phyloP scores from a whole-genome alignment of 768 basidiomycete species.

The Boletus rubescentipes region DNA sequence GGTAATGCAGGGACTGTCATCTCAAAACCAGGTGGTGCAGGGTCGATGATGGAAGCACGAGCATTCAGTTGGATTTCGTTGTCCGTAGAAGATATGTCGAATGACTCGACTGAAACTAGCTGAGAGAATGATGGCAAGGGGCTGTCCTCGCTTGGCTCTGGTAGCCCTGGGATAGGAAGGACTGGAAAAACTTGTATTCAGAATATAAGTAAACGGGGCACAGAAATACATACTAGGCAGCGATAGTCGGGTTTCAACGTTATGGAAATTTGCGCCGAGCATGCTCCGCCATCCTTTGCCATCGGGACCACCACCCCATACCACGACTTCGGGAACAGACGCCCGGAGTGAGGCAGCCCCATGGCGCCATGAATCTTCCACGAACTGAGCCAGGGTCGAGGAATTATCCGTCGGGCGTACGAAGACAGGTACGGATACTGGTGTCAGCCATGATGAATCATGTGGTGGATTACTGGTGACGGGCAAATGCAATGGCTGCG shows the following conservation, averaged over 20 bases:
- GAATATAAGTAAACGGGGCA: background rate
- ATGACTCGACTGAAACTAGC: conserved; percentile 59
- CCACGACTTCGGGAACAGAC: conserved; percentile 40
- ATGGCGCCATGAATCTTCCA: conserved; percentile 55
- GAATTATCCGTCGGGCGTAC: conserved; percentile 55
- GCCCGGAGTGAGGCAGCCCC: conserved; percentile 48
- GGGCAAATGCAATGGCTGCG: conserved; percentile 53
- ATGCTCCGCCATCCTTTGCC: conserved; percentile 47
- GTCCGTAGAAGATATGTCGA: conserved; percentile 41
- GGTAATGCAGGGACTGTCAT: conserved; percentile 58
- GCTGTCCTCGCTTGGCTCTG: conserved; percentile 48
- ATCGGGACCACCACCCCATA: conserved; percentile 51
- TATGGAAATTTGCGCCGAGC: conserved; percentile 39
- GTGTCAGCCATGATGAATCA: conserved; percentile 58
- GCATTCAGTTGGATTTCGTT: conserved; percentile 46
- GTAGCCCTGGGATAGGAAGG: conserved; percentile 64
- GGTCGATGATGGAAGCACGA: conserved; percentile 57
- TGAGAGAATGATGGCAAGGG: conserved; percentile 58
- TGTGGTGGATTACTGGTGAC: conserved; percentile 38
- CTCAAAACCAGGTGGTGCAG: conserved; percentile 48
- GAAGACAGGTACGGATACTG: conserved; percentile 49
- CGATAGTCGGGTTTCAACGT: conserved; percentile 47
- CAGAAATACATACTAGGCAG: conserved; percentile 49
- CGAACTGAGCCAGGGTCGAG: conserved; percentile 47
- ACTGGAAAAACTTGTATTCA: conserved; percentile 41